Evolutionary conservation across 1,284 basidiomycete genomes (phyloP), one percentile per base, ranked within the genome.

Genomic region (Apiotrichum brassicae): DNA sequence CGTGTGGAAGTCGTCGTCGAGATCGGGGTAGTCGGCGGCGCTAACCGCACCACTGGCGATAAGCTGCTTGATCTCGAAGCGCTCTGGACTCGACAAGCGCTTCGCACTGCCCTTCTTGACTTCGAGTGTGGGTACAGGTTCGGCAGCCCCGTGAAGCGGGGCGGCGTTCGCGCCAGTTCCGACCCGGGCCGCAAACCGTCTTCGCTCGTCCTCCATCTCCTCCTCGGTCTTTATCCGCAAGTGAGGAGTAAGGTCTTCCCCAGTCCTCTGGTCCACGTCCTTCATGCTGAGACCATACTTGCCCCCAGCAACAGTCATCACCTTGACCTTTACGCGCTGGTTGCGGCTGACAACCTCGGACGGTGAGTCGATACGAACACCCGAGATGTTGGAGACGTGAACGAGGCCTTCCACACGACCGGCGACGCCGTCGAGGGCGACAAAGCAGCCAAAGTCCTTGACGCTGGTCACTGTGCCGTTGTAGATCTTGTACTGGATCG

Each of bases 21-120:
- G 77, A 53, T 98, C 92, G 3, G 94, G 94, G 66, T 97, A 97
- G 42, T 98, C 95, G 12, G 89, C 85, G 7, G 93, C 86, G 61
- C 86, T 84, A 40, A 97, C 82, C 6, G 85, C 87, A 41, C 95
- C 95, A 35, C 91, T 95, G 0, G 95, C 90, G 55, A 98, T 97
- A 52, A 98, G 82, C 71, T 98, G 95, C 71, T 97, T 97, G 72
- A 98, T 89, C 76, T 99, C 95, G 90, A 94, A 99, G 20, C 95
- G 82, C 72, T 99, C 95, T 0, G 95, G 95, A 23, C 89, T 93
- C 1, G 94, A 94, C 49, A 98, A 76, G 16, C 95, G 82, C 68
- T 94, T 94, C 2, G 90, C 89, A 46, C 67, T 38, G 83, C 76
- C 43, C 84, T 75, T 42, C 81, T 81, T 62, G 18, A 72, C 68